These are phyloP conservation scores for Shiraia sp. DNA, from an alignment of 2,329 filamentous ascomycete species.

Conservation along the genomic window DNA sequence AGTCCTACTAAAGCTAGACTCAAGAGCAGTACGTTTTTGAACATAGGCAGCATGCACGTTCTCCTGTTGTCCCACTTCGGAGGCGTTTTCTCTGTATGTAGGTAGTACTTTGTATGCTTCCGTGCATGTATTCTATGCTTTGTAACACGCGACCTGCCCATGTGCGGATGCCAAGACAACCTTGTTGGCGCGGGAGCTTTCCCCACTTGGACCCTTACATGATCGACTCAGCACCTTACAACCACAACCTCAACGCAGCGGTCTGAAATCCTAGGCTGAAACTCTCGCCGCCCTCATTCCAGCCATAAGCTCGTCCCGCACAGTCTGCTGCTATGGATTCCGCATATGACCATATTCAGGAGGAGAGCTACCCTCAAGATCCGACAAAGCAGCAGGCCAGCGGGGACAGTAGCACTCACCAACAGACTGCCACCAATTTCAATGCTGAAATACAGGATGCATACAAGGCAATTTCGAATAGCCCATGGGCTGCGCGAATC, in stretches of 20 bases:
- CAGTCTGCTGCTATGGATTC: constrained; percentile 73
- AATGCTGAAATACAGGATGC: constrained; percentile 92
- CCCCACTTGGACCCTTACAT: constrained; percentile 3
- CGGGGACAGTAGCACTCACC: constrained; percentile 44
- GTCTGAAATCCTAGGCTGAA: too few species aligned
- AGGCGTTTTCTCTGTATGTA: too few species aligned
- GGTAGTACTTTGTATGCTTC: too few species aligned
- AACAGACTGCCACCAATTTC: constrained; percentile 57
- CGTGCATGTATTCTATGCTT: too few species aligned
- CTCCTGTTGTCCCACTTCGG: too few species aligned
- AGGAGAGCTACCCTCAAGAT: constrained; percentile 67
- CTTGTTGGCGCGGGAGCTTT: not conserved
- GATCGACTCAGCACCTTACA: too few species aligned
- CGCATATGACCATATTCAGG: constrained; percentile 94
- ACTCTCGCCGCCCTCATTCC: too few species aligned
- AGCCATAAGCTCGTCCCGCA: constrained; percentile 1
- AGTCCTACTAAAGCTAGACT: too few species aligned
- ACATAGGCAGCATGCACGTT: too few species aligned
- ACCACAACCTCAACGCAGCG: too few species aligned
- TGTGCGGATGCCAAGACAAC: not conserved
- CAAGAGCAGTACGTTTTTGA: too few species aligned
- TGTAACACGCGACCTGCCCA: too few species aligned
- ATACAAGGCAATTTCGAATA: constrained; percentile 89
- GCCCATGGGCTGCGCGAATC: constrained; percentile 86
- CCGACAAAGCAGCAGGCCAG: constrained; percentile 53